Percentiles rank a stretch among this genome's conserved stretches.
These are phyloP conservation scores for Graphiopsis chlorocephala DNA, from an alignment of 2,329 filamentous ascomycete genomes.

Conservation along the genomic window DNA sequence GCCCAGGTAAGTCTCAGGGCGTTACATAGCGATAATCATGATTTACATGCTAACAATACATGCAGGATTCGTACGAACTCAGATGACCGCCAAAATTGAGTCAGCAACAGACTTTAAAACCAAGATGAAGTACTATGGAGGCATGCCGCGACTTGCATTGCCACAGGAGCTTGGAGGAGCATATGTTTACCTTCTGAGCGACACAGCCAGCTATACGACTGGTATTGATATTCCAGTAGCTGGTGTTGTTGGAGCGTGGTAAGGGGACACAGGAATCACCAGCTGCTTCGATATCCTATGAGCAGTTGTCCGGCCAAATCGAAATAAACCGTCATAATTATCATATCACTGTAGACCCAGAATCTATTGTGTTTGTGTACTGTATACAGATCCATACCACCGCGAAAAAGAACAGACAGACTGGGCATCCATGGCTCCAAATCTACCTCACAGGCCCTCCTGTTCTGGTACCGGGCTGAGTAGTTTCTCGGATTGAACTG, in stretches of 20 bases:
- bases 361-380: not conserved
- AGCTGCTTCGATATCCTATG: not conserved
- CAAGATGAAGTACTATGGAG: conserved; percentile 47
- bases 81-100: conserved; percentile 15
- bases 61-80: conserved; percentile 24
- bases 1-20: conserved; percentile 18
- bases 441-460: conserved; percentile 24
- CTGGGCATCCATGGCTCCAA: not conserved
- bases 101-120: conserved; percentile 11
- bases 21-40: not conserved
- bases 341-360: not conserved
- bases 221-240: conserved; percentile 36
- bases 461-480: conserved; percentile 74
- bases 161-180: conserved; percentile 52
- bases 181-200: conserved; percentile 44
- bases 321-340: not conserved
- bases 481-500: conserved; percentile 60
- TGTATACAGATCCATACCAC: not conserved
- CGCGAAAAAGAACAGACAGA: not conserved
- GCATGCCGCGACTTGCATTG: conserved; percentile 51
- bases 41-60: not conserved
- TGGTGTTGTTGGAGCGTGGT: conserved; percentile 29
- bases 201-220: conserved; percentile 43
- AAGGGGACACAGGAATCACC: not conserved
- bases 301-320: not conserved